These are phyloP conservation scores for Pholiota adiposa DNA, from an alignment of 1,284 basidiomycete species.

Conservation along the genomic window DNA sequence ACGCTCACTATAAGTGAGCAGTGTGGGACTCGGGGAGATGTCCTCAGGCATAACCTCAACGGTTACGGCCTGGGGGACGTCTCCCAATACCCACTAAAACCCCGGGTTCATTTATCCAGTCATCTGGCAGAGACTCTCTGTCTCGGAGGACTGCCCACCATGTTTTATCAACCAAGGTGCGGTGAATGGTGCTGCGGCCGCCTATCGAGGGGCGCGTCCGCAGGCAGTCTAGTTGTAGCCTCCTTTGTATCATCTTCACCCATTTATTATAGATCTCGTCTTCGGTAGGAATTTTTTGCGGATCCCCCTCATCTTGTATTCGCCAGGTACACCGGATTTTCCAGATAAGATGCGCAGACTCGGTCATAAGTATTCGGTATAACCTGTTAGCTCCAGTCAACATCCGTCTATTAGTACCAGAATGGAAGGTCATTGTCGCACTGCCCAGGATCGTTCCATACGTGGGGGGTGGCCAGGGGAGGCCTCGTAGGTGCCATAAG, in stretches of 20 bases:
- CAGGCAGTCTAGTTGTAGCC: slow-evolving; percentile 11
- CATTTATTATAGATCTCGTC: background rate
- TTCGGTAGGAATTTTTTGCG: background rate
- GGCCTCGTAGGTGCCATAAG: slow-evolving; percentile 22
- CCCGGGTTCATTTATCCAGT: slow-evolving; percentile 10
- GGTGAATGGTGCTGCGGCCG: slow-evolving; percentile 1
- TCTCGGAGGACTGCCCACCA: slow-evolving; percentile 10
- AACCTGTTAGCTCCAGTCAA: slow-evolving; percentile 13
- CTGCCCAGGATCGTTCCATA: slow-evolving; percentile 17
- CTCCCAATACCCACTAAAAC: slow-evolving; percentile 16
- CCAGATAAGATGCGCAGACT: slow-evolving; percentile 29
- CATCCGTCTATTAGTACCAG: background rate
- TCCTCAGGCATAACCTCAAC: background rate
- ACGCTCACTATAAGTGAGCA: background rate
- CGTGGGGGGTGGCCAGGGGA: slow-evolving; percentile 18
- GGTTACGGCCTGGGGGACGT: slow-evolving; percentile 7
- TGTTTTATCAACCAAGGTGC: slow-evolving; percentile 1
- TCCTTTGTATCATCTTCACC: background rate
- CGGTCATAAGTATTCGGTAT: slow-evolving; percentile 20
- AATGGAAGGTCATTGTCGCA: background rate
- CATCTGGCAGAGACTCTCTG: slow-evolving; percentile 2
- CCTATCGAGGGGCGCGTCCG: background rate
- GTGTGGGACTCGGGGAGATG: slow-evolving; percentile 12
- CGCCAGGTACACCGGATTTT: slow-evolving; percentile 18
- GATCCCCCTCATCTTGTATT: slow-evolving; percentile 13